Evolutionary conservation across 305 asterid genomes (phyloP), one percentile per base, ranked within the genome.

Genomic region (Stenogyne calaminthoides): DNA sequence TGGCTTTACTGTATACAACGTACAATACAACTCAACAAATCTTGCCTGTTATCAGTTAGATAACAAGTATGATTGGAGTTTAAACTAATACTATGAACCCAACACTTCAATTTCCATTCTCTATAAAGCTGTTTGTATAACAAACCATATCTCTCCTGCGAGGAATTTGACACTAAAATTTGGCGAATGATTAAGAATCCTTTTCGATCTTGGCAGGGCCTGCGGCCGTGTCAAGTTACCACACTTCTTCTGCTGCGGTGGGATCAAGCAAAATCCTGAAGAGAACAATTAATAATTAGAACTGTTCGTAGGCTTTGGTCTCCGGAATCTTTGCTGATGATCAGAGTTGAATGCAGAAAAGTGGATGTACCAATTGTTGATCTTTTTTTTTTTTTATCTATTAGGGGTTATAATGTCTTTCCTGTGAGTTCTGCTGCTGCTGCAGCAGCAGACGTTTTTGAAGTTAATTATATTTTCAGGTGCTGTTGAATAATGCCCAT

Each of bases 171-270:
- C 37, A 3, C 47, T 39, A 16, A 12, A 69, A 22, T 63, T 56
- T 49, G 52, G 47, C 2, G 36, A 44, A 71, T 56, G 7, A 27
- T 34, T 40, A 3, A 29, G 25, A 62, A 55, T 39, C 47, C 29
- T 14, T n/a, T 60, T 77, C 69, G 44, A 37, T 70, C 19, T 77
- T 57, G 72, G 77, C 88, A 92, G 98, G 88, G 94, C 69, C 8
- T 92, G 97, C 19, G 97, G 97, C 57, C 88, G 89, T 73, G 98
- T 90, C 22, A 92, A 92, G 81, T 84, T 92, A 59, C 98, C 97
- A 16, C 98, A 90, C 83, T 89, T 84, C 88, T 90, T 82, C 78
- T 90, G 98, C 78, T 92, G 98, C 89, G 81, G 97, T 54, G 98
- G 98, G 78, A 80, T 88, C 60, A 88, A 79, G 84, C 92, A 65